Percentiles rank a stretch among this genome's conserved stretches.
Conservation (phyloP, 768 basidiomycete genomes). For the Goffeauzyma gilvescens region DNA sequence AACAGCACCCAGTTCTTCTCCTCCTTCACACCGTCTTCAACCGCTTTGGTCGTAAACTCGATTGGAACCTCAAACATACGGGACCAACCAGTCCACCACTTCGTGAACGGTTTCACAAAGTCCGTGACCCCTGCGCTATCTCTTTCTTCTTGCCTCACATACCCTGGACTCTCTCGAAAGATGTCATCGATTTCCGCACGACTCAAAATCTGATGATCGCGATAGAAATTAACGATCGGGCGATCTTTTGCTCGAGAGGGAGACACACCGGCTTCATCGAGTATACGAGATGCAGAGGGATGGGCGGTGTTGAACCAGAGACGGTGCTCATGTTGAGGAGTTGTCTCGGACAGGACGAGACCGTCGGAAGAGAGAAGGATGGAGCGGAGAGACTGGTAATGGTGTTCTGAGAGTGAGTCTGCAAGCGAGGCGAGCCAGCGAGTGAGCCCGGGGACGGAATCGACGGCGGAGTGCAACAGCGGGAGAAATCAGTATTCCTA, state of each 20-base stretch:
- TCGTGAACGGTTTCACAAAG: too few relatives aligned
- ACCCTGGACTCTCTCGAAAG: neutral
- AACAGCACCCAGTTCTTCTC: conserved; percentile 2
- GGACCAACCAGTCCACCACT: neutral
- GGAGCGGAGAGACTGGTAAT: neutral
- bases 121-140: too few relatives aligned
- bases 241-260: neutral
- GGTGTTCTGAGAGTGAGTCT: conserved; percentile 5
- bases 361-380: neutral
- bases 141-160: too few relatives aligned
- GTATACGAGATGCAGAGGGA: neutral
- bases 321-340: neutral
- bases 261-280: neutral
- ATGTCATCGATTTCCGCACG: neutral
- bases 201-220: conserved; percentile 2
- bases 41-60: neutral
- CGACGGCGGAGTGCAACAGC: too few relatives aligned
- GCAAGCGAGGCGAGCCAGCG: neutral
- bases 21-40: neutral
- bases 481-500: too few relatives aligned
- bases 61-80: neutral
- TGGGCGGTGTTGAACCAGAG: neutral
- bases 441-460: too few relatives aligned
- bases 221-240: neutral
- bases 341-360: neutral